A percentile compares a stretch with the other conserved stretches of the same genome.
Evolutionary conservation across 2,329 filamentous ascomycete genomes (phyloP).

Genomic region (Rhynchosporium agropyri): DNA sequence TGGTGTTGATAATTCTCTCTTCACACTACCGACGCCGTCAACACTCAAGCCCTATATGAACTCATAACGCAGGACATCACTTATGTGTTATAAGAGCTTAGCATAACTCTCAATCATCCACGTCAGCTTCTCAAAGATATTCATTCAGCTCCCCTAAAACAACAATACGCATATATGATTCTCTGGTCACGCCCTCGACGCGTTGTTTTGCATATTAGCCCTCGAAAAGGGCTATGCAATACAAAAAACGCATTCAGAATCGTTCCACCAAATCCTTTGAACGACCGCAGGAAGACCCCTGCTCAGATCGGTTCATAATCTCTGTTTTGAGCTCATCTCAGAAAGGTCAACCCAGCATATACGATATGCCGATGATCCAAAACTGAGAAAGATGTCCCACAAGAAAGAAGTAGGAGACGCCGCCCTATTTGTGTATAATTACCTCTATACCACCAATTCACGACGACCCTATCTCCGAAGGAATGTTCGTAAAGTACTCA

Average conservation of each 20-base stretch:
- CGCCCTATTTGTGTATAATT: constrained; percentile 19
- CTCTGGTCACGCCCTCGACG: constrained; percentile 6
- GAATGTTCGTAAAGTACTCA: constrained; percentile 33
- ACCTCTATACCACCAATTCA: constrained; percentile 17
- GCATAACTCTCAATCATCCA: no score
- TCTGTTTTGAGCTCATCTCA: not conserved
- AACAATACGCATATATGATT: constrained; percentile 6
- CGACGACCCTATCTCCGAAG: constrained; percentile 28
- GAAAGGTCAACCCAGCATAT: constrained; percentile 11
- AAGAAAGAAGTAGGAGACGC: constrained; percentile 28
- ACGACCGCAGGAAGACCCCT: no score
- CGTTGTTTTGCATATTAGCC: not conserved
- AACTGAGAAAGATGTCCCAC: constrained; percentile 33
- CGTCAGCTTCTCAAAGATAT: no score
- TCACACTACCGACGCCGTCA: no score
- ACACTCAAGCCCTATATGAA: no score
- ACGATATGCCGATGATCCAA: constrained; percentile 24
- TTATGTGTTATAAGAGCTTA: no score
- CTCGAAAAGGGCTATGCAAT: not conserved
- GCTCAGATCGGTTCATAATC: not conserved
- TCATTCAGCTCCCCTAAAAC: constrained; percentile 4
- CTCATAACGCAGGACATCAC: no score
- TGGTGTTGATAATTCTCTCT: no score
- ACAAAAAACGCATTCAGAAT: not conserved
- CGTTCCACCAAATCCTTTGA: no score